Percentiles rank a stretch among this genome's conserved stretches.
These are phyloP conservation scores for Wickerhamiella shivajii DNA, from an alignment of 805 yeast genomes.

Conservation along the genomic window DNA sequence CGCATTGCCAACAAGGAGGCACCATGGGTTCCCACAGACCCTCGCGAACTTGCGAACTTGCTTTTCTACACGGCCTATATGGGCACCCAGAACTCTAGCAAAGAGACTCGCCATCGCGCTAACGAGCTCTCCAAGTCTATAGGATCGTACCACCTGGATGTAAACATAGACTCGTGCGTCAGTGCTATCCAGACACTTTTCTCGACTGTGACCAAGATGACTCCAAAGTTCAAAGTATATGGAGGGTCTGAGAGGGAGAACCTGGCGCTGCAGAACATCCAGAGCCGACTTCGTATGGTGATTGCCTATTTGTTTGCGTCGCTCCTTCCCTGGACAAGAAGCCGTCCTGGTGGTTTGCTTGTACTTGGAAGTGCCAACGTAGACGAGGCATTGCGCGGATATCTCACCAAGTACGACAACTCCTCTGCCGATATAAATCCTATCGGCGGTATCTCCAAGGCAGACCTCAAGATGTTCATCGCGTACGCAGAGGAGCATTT, in stretches of 20 bases:
- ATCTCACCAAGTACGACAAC: conserved; percentile 91
- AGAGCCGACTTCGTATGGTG: conserved; percentile 93
- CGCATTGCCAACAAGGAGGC: conserved; percentile 41
- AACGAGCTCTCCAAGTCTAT: conserved; percentile 55
- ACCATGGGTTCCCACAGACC: conserved; percentile 54
- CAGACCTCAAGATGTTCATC: conserved; percentile 77
- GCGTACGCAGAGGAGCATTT: conserved; percentile 58
- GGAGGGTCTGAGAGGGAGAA: conserved; percentile 91
- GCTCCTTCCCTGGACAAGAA: conserved; percentile 86
- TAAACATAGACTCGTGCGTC: conserved; percentile 83
- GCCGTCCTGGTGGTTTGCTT: conserved; percentile 59
- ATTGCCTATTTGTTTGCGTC: conserved; percentile 87
- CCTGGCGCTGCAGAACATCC: conserved; percentile 89
- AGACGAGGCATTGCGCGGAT: conserved; percentile 92
- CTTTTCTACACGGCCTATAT: conserved; percentile 84
- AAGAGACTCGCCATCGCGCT: conserved; percentile 74
- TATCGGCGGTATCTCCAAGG: conserved; percentile 95
- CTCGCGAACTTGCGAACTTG: conserved; percentile 59
- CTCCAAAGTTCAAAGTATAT: conserved; percentile 76
- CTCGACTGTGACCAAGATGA: conserved; percentile 79
- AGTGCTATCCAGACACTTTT: conserved; percentile 58
- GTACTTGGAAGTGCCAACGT: conserved; percentile 96
- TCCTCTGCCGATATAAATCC: conserved; percentile 97
- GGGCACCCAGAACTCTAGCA: conserved; percentile 91
- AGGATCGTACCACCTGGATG: conserved; percentile 81